phyloP scores from a whole-genome alignment of 495 filamentous ascomycete species.

The Xylaria grammica region DNA sequence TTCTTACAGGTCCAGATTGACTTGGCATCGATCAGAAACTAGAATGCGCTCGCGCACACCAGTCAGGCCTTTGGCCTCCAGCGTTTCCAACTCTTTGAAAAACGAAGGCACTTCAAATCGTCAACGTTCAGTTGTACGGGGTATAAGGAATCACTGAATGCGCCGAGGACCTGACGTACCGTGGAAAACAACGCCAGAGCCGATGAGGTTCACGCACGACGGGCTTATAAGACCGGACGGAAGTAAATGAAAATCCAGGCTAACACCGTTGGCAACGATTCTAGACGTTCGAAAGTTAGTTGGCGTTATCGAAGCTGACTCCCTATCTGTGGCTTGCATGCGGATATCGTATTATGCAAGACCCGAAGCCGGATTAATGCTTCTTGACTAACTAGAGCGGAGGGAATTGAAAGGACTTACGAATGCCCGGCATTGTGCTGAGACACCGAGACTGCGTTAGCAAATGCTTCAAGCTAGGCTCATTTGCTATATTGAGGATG shows the following conservation, averaged over 20 bases:
- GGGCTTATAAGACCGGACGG: conserved; percentile 77
- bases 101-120: conserved; percentile 51
- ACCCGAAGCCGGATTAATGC: background rate
- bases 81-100: conserved; percentile 79
- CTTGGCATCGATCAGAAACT: conserved; percentile 80
- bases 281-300: background rate
- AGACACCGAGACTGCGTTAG: background rate
- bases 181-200: conserved; percentile 84
- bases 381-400: background rate
- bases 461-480: background rate
- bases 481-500: background rate
- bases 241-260: conserved; percentile 63
- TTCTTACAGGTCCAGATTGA: conserved; percentile 72
- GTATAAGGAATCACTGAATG: background rate
- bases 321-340: too few relatives aligned
- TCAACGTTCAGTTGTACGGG: background rate
- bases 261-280: background rate
- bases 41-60: conserved; percentile 70
- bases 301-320: background rate
- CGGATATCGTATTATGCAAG: too few relatives aligned
- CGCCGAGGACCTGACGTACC: conserved; percentile 43
- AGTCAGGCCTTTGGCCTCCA: conserved; percentile 74
- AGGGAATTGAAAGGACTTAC: background rate
- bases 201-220: conserved; percentile 80
- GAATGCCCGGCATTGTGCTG: conserved; percentile 11